phyloP scores from a whole-genome alignment of 306 rosid species.

The Lupinus albus region DNA sequence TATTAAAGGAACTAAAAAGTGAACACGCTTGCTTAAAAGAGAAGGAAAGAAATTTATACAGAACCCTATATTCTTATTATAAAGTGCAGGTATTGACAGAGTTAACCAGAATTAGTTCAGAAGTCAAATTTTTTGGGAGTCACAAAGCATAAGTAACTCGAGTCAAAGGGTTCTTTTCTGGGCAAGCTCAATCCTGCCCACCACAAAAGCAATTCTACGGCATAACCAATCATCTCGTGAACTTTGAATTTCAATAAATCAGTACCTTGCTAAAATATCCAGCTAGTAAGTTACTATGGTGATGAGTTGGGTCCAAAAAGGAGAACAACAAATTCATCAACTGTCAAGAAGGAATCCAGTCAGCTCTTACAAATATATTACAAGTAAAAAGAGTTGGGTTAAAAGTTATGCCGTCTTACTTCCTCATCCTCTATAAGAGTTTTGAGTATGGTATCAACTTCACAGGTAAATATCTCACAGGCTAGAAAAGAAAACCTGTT shows the following conservation, averaged over 20 bases:
- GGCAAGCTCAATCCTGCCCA: constrained; percentile 26
- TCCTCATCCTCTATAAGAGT: constrained; percentile 93
- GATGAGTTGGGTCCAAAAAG: constrained; percentile 79
- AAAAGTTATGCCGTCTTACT: constrained; percentile 54
- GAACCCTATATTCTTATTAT: background rate
- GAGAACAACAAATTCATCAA: constrained; percentile 87
- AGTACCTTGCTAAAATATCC: constrained; percentile 98
- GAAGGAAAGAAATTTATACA: background rate
- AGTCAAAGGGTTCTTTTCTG: background rate
- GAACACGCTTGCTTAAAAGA: background rate
- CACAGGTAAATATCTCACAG: constrained; percentile 96
- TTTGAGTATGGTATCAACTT: constrained; percentile 90
- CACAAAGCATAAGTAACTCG: background rate
- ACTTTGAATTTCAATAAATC: constrained; percentile 39
- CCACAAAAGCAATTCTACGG: constrained; percentile 4
- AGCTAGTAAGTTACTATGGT: constrained; percentile 84
- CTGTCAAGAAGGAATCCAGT: constrained; percentile 61
- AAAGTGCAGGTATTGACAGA: background rate
- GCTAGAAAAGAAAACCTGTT: constrained; percentile 95
- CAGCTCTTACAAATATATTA: constrained; percentile 39
- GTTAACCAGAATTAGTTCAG: constrained; percentile 23
- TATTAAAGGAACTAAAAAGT: constrained; percentile 16
- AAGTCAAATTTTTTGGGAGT: constrained; percentile 4
- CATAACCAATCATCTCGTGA: constrained; percentile 13
- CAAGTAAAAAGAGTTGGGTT: constrained; percentile 10